Evolutionary conservation across 306 rosid species (phyloP).

Genomic region (Acmispon strigosus): DNA sequence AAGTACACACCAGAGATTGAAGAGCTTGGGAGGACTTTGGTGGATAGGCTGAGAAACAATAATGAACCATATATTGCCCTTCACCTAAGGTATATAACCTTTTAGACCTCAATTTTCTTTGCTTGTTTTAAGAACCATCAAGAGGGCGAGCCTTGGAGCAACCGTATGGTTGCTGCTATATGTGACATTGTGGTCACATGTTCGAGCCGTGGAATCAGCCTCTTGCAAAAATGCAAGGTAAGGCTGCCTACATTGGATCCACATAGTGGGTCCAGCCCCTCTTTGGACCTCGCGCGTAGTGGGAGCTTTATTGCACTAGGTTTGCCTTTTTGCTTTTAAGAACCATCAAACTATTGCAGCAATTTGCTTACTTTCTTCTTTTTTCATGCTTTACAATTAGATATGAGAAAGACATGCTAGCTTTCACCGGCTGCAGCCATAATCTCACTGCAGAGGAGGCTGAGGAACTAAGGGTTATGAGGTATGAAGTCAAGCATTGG

Average conservation of each 20-base stretch:
- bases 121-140: not conserved
- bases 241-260: too few relatives aligned
- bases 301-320: too few relatives aligned
- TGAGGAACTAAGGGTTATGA: slow-evolving; percentile 72
- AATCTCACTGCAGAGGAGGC: slow-evolving; percentile 71
- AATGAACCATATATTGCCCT: slow-evolving; percentile 79
- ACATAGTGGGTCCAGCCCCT: too few relatives aligned
- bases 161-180: too few relatives aligned
- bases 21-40: slow-evolving; percentile 69
- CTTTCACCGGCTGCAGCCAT: slow-evolving; percentile 96
- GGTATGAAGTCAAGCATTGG: slow-evolving; percentile 93
- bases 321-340: not conserved
- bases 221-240: too few relatives aligned
- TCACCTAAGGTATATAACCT: slow-evolving; percentile 66
- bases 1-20: slow-evolving; percentile 71
- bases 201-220: too few relatives aligned
- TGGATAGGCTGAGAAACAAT: slow-evolving; percentile 60
- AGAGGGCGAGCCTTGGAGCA: too few relatives aligned
- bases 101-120: not conserved
- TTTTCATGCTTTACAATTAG: slow-evolving; percentile 31
- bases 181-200: too few relatives aligned
- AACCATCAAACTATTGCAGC: not conserved
- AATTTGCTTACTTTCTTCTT: not conserved
- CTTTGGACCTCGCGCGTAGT: too few relatives aligned
- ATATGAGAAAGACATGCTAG: slow-evolving; percentile 98